Base-by-base conservation (phyloP, 306 rosid genomes). In the Cicer bijugum region DNA sequence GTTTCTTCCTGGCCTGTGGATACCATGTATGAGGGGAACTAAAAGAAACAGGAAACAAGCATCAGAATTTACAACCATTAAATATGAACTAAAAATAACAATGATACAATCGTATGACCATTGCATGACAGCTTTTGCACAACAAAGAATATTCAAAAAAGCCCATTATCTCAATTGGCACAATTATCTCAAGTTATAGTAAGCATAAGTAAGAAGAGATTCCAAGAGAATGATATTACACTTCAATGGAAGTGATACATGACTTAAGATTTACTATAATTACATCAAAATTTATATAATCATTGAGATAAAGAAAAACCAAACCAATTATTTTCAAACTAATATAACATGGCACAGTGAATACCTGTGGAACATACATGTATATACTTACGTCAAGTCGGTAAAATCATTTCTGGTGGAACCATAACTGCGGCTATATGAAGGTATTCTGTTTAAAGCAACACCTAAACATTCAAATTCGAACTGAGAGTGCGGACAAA, bases 21-120 rank as follows among this genome's bases (percentile, higher is more conserved):
- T 91, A 94, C 99, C 99, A 91, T 12, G 96, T 85, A 82, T 91
- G 99, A 76, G 99, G 99, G 75, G 77, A 59, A 62, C 99, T 94
- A 69, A 73, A 72, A 75, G 67, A 76, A 74, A 38, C 72, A 79
- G 42, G 5, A 71, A 67, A 12, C 19, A 67, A 71, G 12, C 62
- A 81, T 71, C 77, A 79, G 63, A 37, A 40, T 60, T 65, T 28
- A 75, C 40, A 4, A 12, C 52, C 19, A 59, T 15, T 9, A 15
- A 62, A 23, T 23, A 20, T 44, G 45, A 67, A 55, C 71, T 40
- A 70, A 75, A 62, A 47, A 71, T 53, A 42, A 57, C 6, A 52
- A 52, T 47, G 59, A 52, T 10, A 58, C 46, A 75, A 71, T 8
- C 46, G 47, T 28, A 28, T 67, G 19, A 78, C 53, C 71, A 79